Evolutionary conservation across 2,329 filamentous ascomycete species (phyloP).

Genomic region (Trichoderma hamatum): DNA sequence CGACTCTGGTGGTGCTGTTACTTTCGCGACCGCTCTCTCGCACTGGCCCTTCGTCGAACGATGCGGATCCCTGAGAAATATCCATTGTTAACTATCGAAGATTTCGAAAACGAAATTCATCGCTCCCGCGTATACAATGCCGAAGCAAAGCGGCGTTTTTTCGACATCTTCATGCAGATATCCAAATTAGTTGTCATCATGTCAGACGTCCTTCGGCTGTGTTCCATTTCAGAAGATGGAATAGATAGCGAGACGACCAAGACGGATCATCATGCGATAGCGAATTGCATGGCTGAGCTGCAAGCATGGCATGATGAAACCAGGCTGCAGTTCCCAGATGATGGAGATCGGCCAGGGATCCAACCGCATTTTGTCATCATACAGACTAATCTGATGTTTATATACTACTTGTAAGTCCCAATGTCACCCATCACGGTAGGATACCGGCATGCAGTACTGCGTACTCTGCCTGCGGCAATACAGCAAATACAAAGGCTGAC

Average conservation of each 20-base stretch:
- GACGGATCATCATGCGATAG: neutral
- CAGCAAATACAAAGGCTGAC: neutral
- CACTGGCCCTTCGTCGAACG: slow-evolving; percentile 50
- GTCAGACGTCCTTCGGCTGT: slow-evolving; percentile 8
- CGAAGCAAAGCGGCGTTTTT: slow-evolving; percentile 9
- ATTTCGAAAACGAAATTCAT: slow-evolving; percentile 42
- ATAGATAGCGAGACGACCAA: slow-evolving; percentile 3
- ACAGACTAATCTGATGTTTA: slow-evolving; percentile 24
- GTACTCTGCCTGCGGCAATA: neutral
- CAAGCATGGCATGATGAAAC: slow-evolving; percentile 14
- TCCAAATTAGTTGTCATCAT: slow-evolving; percentile 15
- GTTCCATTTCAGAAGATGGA: slow-evolving; percentile 11
- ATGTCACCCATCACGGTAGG: neutral
- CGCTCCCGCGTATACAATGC: slow-evolving; percentile 22
- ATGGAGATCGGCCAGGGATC: slow-evolving; percentile 7
- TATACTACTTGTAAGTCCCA: slow-evolving; percentile 23
- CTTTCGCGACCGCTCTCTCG: slow-evolving; percentile 53
- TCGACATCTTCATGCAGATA: slow-evolving; percentile 20
- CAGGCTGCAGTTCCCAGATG: slow-evolving; percentile 11
- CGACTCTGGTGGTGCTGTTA: slow-evolving; percentile 59
- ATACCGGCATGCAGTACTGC: neutral
- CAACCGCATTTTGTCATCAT: slow-evolving; percentile 20
- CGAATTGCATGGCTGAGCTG: slow-evolving; percentile 5
- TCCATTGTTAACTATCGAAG: slow-evolving; percentile 34
- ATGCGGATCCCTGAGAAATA: slow-evolving; percentile 47